phyloP scores from a whole-genome alignment of 2,329 filamentous ascomycete genomes.

The Fusarium redolens region DNA sequence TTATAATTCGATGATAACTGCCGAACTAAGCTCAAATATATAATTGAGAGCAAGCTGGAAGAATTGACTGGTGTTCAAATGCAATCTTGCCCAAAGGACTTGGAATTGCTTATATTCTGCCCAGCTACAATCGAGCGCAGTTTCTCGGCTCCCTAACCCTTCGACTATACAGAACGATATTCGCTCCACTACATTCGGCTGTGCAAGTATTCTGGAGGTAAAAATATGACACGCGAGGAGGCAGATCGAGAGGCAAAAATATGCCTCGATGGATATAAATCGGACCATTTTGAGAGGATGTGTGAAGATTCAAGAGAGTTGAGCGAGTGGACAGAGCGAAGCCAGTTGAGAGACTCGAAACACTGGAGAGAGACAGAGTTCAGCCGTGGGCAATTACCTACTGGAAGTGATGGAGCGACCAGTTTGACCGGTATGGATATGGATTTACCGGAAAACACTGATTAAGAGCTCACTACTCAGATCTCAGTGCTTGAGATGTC shows the following conservation, averaged over 20 bases:
- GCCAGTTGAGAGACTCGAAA: fast-evolving
- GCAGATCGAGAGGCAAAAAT: background rate
- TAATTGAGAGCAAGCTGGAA: background rate
- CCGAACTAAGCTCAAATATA: background rate
- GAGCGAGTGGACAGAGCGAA: background rate
- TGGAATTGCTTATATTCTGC: background rate
- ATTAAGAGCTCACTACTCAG: background rate
- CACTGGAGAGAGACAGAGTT: background rate
- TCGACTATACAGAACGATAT: background rate
- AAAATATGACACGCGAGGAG: background rate
- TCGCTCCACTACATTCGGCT: background rate
- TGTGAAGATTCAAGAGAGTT: background rate
- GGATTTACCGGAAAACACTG: background rate
- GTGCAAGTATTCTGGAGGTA: background rate
- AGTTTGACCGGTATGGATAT: background rate
- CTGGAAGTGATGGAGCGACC: background rate
- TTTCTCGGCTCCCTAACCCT: background rate
- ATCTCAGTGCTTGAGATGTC: background rate
- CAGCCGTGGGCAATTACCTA: too few species aligned
- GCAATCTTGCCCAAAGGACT: background rate
- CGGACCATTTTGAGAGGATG: background rate
- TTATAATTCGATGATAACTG: fast-evolving
- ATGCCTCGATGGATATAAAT: background rate
- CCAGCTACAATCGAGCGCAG: background rate
- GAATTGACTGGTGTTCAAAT: background rate